Evolutionary conservation across 2,329 filamentous ascomycete genomes (phyloP).

Genomic region (Zymoseptoria pseudotritici): DNA sequence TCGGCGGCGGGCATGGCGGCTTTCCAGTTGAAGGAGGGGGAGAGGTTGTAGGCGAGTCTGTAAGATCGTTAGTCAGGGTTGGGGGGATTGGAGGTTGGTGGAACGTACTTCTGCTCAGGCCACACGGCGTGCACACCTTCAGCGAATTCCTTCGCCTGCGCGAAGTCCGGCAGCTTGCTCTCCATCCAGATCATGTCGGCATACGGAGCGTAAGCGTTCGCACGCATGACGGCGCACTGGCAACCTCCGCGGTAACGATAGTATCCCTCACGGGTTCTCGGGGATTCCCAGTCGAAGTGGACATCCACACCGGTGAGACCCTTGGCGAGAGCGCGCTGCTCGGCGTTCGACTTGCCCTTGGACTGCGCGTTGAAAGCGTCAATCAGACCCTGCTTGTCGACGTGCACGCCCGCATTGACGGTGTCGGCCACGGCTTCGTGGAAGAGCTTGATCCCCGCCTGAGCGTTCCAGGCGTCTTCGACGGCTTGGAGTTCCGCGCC

Average conservation of each 20-base stretch:
- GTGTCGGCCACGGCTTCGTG: conserved; percentile 79
- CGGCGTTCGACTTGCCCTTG: conserved; percentile 78
- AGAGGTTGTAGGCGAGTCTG: conserved; percentile 95
- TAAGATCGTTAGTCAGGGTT: background rate
- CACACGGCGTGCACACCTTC: conserved; percentile 87
- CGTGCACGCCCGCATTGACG: conserved; percentile 61
- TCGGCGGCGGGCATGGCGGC: conserved; percentile 83
- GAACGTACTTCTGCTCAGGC: conserved; percentile 85
- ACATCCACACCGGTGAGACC: conserved; percentile 70
- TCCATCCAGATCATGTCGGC: conserved; percentile 99
- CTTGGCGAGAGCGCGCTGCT: conserved; percentile 73
- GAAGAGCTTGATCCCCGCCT: conserved; percentile 80
- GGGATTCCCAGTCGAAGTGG: conserved; percentile 91
- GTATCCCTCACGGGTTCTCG: conserved; percentile 88
- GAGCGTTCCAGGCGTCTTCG: conserved; percentile 77
- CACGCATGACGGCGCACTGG: conserved; percentile 84
- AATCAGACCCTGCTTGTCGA: conserved; percentile 62
- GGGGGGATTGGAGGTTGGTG: no score
- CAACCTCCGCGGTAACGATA: conserved; percentile 89
- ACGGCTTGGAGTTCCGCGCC: conserved; percentile 79
- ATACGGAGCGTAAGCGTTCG: conserved; percentile 86
- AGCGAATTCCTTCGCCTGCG: conserved; percentile 88
- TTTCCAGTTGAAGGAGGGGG: conserved; percentile 99
- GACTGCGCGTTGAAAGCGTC: conserved; percentile 58
- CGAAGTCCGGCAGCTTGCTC: conserved; percentile 87